Evolutionary conservation across 805 yeast genomes (phyloP), one percentile per base, ranked within the genome.

Genomic region (Ogataea pignaliae): DNA sequence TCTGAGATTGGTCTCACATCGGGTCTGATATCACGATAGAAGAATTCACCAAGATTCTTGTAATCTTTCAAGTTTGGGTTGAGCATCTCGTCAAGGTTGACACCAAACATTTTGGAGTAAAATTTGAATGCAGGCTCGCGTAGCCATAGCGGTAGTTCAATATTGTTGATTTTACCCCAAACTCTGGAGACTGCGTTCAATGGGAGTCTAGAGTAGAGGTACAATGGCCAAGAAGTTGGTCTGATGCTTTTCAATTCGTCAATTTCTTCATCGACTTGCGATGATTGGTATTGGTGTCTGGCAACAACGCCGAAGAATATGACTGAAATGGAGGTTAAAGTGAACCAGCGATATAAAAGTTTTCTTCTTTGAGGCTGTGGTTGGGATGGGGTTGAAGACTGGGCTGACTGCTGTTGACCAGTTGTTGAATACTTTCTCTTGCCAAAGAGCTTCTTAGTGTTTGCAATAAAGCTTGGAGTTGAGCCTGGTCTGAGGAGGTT

Each of bases 121-220:
- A 90, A 71, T 57, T 72, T 76, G 66, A 74, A 93, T 8, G 96
- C 82, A 16, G 95, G 93, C 10, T 75, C 79, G 55, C 99, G 76
- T 47, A 91, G 56, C 95, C 97, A 88, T 21, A 81, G 73, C 0
- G 99, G 99, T 50, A 93, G 71, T 37, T 80, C 83, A 37, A 90
- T 73, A 44, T 82, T 81, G 61, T 93, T 93, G 45, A 93, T 76
- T 55, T 79, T 81, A 29, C 99, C 99, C 99, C 99, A 93, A 37
- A 91, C 66, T 48, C 99, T 77, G 1, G 97, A 89, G 30, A 89
- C 72, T 1, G 96, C 86, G 60, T 90, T 88, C 60, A 93, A 74
- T 1, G 99, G 99, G 38, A 93, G 71, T 2, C 97, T 83, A 3
- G 89, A 80, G 65, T 93, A 93, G 29, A 93, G 84, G 58, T 88